phyloP scores from a whole-genome alignment of 768 basidiomycete species.

The Tylopilus cervinicoccineus region DNA sequence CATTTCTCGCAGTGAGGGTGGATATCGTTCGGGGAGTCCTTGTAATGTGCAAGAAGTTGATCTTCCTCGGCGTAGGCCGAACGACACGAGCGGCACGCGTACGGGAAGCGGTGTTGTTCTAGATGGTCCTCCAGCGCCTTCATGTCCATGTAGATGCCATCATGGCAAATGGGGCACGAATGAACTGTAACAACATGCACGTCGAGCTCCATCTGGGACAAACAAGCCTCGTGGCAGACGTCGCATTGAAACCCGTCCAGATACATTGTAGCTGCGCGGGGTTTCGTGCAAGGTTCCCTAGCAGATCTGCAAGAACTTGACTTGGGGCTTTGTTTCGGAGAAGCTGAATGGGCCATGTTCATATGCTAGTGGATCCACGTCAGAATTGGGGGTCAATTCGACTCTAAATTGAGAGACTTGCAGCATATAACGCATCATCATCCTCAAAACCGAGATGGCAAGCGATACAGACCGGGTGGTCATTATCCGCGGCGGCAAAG shows the following conservation, averaged over 20 bases:
- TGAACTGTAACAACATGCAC: slow-evolving; percentile 28
- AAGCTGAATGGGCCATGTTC: slow-evolving; percentile 10
- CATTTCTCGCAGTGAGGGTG: slow-evolving; percentile 39
- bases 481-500: slow-evolving; percentile 33
- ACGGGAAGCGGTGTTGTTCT: slow-evolving; percentile 27
- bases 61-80: slow-evolving; percentile 31
- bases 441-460: slow-evolving; percentile 37
- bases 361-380: slow-evolving; percentile 18
- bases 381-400: slow-evolving; percentile 4
- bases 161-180: slow-evolving; percentile 32
- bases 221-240: slow-evolving; percentile 22
- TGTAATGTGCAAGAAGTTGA: slow-evolving; percentile 38
- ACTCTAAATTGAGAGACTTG: slow-evolving; percentile 17
- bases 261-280: not conserved
- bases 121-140: slow-evolving; percentile 27
- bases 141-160: slow-evolving; percentile 26
- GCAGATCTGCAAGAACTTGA: slow-evolving; percentile 9
- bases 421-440: slow-evolving; percentile 26
- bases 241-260: slow-evolving; percentile 15
- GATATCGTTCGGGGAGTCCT: slow-evolving; percentile 27
- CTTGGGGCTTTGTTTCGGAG: slow-evolving; percentile 13
- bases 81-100: slow-evolving; percentile 22
- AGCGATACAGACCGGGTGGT: slow-evolving; percentile 34
- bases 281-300: slow-evolving; percentile 5
- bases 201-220: slow-evolving; percentile 26